Evolutionary conservation across 768 basidiomycete genomes (phyloP), one percentile per base, ranked within the genome.

Genomic region (Cyclocybe cylindracea): DNA sequence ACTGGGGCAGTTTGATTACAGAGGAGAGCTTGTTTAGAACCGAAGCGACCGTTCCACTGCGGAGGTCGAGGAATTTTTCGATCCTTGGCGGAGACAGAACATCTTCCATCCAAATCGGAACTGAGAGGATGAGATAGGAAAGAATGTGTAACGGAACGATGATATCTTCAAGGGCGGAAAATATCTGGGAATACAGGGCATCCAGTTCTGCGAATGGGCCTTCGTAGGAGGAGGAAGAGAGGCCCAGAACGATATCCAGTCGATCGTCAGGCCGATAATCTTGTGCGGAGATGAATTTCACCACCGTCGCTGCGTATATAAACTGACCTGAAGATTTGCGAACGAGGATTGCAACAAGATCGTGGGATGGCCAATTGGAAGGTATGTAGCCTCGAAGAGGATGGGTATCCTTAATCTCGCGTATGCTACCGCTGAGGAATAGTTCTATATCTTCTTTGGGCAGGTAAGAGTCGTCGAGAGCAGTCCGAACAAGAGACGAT

Each of bases 271-370:
- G 61, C 9, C 42, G 39, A 40, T 50, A 48, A 4, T 40, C 44
- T 13, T 46, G 47, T 8, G 58, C 53, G 16, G 57, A 55, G 35
- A 69, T 48, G 39, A 57, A 68, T 44, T 59, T 63, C 19, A 66
- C 35, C 3, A 64, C 52, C 2, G 66, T 67, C 0, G 68, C 58
- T 2, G 66, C 64, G 48, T 60, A 63, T 50, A 66, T 62, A 46
- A 67, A 68, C 32, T 62, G 61, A 3, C 62, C 64, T 1, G 56
- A 56, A 2, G 65, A 61, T 46, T 55, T 61, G 13, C 39, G 13
- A 2, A 64, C 59, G 13, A 69, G 52, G 6, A 31, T 32, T 2
- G 53, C 48, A 2, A 67, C 38, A 10, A 51, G 55, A 6, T 38
- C 35, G 2, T 47, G 46, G 0, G 65, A 60, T 18, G 67, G 67